These are phyloP conservation scores for Fusarium sororula DNA, from an alignment of 2,329 filamentous ascomycete genomes.

Conservation along the genomic window DNA sequence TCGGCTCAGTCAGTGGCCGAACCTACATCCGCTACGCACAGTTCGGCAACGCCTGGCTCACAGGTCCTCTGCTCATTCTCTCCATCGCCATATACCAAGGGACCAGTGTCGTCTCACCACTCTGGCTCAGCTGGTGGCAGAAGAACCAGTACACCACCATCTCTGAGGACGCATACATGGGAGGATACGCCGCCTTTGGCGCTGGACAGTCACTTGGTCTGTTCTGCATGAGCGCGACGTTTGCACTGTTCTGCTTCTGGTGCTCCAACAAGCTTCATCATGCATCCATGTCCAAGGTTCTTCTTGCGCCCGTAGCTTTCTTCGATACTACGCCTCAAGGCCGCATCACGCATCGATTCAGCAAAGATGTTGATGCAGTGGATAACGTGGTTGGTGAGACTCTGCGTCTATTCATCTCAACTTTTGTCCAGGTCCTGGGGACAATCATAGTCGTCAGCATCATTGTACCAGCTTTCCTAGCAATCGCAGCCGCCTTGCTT, in stretches of 20 bases:
- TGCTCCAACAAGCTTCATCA: slow-evolving; percentile 26
- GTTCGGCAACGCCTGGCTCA: slow-evolving; percentile 19
- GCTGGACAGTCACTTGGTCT: slow-evolving; percentile 16
- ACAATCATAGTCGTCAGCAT: slow-evolving; percentile 25
- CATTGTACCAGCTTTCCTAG: slow-evolving; percentile 11
- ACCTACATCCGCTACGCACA: slow-evolving; percentile 23
- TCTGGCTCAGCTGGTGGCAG: slow-evolving; percentile 29
- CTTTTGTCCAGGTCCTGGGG: slow-evolving; percentile 7
- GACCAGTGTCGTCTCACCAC: slow-evolving; percentile 17
- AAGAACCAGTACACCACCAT: slow-evolving; percentile 7
- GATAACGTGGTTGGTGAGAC: slow-evolving; percentile 21
- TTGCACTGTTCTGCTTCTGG: slow-evolving; percentile 27
- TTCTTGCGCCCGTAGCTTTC: slow-evolving; percentile 11
- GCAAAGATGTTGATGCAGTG: slow-evolving; percentile 23
- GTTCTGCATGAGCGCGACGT: slow-evolving; percentile 9
- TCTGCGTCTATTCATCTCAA: slow-evolving; percentile 19
- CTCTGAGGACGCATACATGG: slow-evolving; percentile 18
- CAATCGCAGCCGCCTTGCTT: not conserved
- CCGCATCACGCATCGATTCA: slow-evolving; percentile 20
- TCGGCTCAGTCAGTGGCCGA: slow-evolving; percentile 17
- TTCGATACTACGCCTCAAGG: slow-evolving; percentile 25
- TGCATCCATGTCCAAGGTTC: not conserved
- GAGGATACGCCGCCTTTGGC: slow-evolving; percentile 15
- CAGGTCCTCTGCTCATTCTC: not conserved
- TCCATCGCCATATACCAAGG: slow-evolving; percentile 21